These are phyloP conservation scores for Chalciporus piperatus DNA, from an alignment of 768 basidiomycete species.

Conservation along the genomic window DNA sequence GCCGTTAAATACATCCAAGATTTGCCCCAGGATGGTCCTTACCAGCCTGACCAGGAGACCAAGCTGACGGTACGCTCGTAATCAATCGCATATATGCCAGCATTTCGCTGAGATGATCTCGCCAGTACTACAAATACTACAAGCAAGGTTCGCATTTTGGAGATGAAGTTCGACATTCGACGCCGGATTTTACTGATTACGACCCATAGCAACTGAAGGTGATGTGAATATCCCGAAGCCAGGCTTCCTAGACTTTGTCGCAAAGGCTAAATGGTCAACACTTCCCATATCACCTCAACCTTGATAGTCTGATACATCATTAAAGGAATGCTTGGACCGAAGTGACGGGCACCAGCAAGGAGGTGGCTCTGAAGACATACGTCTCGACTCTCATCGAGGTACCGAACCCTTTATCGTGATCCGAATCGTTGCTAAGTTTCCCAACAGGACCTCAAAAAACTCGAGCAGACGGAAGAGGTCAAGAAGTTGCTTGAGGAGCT, in stretches of 20 bases:
- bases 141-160: constrained; percentile 71
- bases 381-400: constrained; percentile 74
- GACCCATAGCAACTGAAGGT: constrained; percentile 62
- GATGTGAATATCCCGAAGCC: constrained; percentile 64
- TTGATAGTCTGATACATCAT: neutral
- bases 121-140: constrained; percentile 88
- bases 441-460: constrained; percentile 54
- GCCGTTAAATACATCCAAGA: constrained; percentile 62
- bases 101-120: constrained; percentile 6
- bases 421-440: constrained; percentile 2
- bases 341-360: constrained; percentile 68
- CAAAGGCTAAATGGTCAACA: constrained; percentile 85
- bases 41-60: constrained; percentile 70
- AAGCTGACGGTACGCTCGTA: constrained; percentile 70
- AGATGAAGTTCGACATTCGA: neutral
- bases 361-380: constrained; percentile 71
- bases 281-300: neutral
- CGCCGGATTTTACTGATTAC: neutral
- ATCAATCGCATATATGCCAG: constrained; percentile 2
- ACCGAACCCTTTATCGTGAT: neutral
- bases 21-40: constrained; percentile 70
- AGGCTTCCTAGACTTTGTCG: constrained; percentile 80
- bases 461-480: constrained; percentile 43
- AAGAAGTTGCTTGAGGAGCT: constrained; percentile 59
- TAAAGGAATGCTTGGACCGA: constrained; percentile 83